Evolutionary conservation across 345 rosid species (phyloP), one percentile per base, ranked within the genome.

Genomic region (Hirschfeldia incana): DNA sequence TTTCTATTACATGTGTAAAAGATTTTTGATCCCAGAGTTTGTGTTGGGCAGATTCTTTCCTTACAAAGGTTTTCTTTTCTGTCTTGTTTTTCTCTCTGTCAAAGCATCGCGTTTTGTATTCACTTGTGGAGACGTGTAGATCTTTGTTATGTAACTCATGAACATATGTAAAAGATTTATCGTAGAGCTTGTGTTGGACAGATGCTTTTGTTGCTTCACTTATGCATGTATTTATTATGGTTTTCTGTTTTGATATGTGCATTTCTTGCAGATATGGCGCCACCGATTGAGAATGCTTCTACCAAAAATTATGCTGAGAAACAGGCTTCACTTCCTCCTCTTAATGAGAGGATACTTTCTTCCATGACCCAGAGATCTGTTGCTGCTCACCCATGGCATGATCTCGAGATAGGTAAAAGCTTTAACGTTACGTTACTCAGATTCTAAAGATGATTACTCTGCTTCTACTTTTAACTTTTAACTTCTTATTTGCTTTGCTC

Each of bases 361-460:
- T 92, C 98, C 59, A 61, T 94, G 97, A 85, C 87, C 67, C 91
- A 92, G 85, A 89, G 98, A 84, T 91, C 97, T 53, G 84, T 89
- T 53, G 97, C 97, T 83, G 98, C 98, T 15, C 98, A 94, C 83
- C 97, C 98, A 57, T 94, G 98, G 98, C 98, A 94, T 83, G 98
- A 94, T 88, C 93, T 94, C 5, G 98, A 94, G 89, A 92, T 94
- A n/a, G 98, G 98, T 92, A n/a, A 82, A n/a, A 28, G 83, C 78
- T 60, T 29, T 58, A 12, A 21, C 73, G 69, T 71, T 3, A 28
- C 5, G 21, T 60, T 27, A 0, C 65, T 46, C 3, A 1, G 37
- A 7, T n/a, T n/a, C 44, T 74, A 6, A 36, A 46, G 15, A 36
- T 68, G 37, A 62, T 30, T 6, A 8, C 62, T 1, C 49, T 69